Conservation (phyloP, 164 flowering plant species). For the Nelumbo lutea region DNA sequence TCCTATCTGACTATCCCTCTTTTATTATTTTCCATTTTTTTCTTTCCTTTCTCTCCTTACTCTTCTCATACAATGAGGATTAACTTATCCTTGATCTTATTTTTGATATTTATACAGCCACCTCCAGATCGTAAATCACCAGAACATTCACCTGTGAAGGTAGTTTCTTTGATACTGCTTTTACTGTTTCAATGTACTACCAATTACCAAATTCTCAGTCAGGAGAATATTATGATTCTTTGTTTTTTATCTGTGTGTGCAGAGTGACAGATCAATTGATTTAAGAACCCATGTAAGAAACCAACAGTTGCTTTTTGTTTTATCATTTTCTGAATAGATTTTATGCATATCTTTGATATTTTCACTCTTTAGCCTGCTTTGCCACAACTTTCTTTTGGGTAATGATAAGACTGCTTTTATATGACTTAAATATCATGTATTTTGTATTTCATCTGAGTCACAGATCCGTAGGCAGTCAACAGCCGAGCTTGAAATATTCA, state of each 20-base stretch:
- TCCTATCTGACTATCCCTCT: too few species aligned
- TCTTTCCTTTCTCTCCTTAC: too few species aligned
- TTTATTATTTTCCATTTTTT: too few species aligned
- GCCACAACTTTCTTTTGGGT: too few species aligned
- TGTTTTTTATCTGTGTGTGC: conserved; percentile 1
- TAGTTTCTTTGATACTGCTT: not conserved
- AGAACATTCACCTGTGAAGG: conserved; percentile 6
- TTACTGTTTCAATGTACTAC: not conserved
- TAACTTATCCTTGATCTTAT: not conserved
- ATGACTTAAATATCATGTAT: not conserved
- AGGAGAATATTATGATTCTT: not conserved
- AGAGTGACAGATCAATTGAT: conserved; percentile 11
- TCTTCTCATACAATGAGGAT: not conserved
- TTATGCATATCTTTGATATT: not conserved
- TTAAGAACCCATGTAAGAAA: conserved; percentile 13
- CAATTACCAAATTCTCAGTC: not conserved
- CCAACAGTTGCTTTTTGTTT: not conserved
- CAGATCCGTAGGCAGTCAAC: conserved; percentile 69
- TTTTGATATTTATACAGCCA: not conserved
- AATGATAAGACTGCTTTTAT: not conserved
- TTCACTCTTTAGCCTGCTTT: not conserved
- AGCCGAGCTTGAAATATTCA: conserved; percentile 45
- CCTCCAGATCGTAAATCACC: not conserved
- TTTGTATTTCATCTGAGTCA: not conserved
- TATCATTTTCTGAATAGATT: not conserved